Base-by-base conservation (phyloP, 371 early-diverging fungal species). In the Blakeslea trispora region DNA sequence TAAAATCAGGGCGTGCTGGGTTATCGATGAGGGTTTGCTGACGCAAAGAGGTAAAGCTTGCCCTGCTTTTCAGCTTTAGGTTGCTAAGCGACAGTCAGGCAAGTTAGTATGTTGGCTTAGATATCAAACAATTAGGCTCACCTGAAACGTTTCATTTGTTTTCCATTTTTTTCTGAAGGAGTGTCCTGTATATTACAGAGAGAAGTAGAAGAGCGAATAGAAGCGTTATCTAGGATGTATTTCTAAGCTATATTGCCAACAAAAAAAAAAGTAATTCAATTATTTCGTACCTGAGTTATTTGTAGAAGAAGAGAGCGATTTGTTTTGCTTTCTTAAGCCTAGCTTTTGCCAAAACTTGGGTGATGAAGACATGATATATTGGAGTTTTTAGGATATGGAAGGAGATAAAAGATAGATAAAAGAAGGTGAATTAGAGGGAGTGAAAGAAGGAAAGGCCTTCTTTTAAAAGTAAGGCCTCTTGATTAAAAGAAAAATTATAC, bases 271-370 rank as follows among this genome's bases (percentile, higher is more conserved):
- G 3, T 28, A 7, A 28, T 28, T 28, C 28, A 7, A 28, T 37
- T 37, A 13, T 37, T 10, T 37, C 11, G 56, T 43, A 53, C 53
- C 42, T 43, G 53, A 43, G 15, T 53, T 42, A 14, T 9, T 34
- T 18, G 40, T 47, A 28, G 45, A 50, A 34, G 58, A 35, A 14
- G 53, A 43, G 7, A 59, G 51, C 11, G 49, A 31, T n/a, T 56
- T 63, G 45, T 53, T 66, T 17, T 71, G 66, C 47, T 67, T 76
- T 48, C 62, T 55, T 45, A 76, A 53, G 5, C 71, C 63, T 28
- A 76, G 59, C 48, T 76, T 76, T 60, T 73, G 71, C 77, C 77
- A 76, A 46, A 66, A 61, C 50, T 61, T 52, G 28, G 66, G 61
- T 43, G 61, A 60, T 24, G 66, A 52, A 34, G 61, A 56, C 66